Conservation (phyloP, 129 eudicot genomes). For the Helianthus annuus region DNA sequence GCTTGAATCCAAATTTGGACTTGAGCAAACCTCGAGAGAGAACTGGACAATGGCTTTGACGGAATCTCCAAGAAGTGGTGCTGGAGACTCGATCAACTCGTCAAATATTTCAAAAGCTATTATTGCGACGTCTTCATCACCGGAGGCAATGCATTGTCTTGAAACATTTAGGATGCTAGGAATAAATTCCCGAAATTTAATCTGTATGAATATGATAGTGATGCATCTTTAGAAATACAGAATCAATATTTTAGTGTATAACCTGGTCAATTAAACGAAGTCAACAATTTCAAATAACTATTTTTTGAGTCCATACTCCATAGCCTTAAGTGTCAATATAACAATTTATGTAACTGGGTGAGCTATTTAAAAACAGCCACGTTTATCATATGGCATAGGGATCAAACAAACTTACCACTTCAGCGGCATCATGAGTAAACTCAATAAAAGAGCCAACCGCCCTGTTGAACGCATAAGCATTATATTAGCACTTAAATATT, state of each 20-base stretch:
- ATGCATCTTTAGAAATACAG: slow-evolving; percentile 10
- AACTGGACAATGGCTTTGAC: slow-evolving; percentile 90
- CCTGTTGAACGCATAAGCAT: slow-evolving; percentile 44
- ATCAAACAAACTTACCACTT: slow-evolving; percentile 63
- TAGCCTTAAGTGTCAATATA: not conserved
- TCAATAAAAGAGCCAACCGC: slow-evolving; percentile 97
- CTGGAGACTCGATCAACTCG: slow-evolving; percentile 95
- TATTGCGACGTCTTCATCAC: slow-evolving; percentile 90
- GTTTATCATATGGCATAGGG: slow-evolving; percentile 1
- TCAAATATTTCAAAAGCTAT: slow-evolving; percentile 97
- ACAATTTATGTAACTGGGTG: not conserved
- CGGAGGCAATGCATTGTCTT: slow-evolving; percentile 91
- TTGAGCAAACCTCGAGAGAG: slow-evolving; percentile 96
- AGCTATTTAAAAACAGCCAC: slow-evolving; percentile 8
- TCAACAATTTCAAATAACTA: not conserved
- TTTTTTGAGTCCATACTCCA: not conserved
- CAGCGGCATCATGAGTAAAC: slow-evolving; percentile 83
- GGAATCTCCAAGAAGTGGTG: slow-evolving; percentile 92
- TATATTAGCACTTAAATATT: slow-evolving; percentile 18
- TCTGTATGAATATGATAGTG: slow-evolving; percentile 41
- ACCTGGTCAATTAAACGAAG: not conserved
- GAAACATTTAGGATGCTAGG: slow-evolving; percentile 91
- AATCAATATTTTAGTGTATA: slow-evolving; percentile 1
- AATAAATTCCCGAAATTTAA: slow-evolving; percentile 85
- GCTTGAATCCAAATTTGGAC: slow-evolving; percentile 70